Base-by-base conservation (phyloP, 1,284 basidiomycete species). In the Peniophora sp. region DNA sequence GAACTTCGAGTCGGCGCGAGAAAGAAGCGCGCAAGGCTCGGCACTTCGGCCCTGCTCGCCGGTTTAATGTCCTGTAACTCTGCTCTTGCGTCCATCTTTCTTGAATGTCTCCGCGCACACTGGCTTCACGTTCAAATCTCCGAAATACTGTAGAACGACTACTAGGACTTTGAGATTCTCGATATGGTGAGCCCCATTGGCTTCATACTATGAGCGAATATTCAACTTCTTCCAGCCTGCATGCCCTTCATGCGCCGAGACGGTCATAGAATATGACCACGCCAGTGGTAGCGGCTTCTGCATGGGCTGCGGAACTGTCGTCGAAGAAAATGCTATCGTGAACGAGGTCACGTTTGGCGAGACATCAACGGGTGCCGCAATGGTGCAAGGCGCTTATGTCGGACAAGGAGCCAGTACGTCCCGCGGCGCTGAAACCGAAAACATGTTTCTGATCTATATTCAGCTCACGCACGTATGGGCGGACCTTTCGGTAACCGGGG, bases 311-410 rank as follows among this genome's bases (percentile, higher is more conserved):
- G 92, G 91, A 49, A 88, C 85, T 11, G 92, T 98, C 15, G 78
- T 97, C 12, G 94, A 97, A 66, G 92, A 97, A 69, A 95, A 92
- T 62, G 85, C 89, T 8, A 96, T 99, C 56, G 93, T 98, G 14
- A 91, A 88, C 57, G 86, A 70, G 56, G 84, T 99, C 54, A 86
- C 87, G 0, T 99, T 99, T 61, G 92, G 92, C 22, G 97, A 99
- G 71, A 92, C 90, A 9, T 82, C 88, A 6, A 82, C 82, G 44
- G 97, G 97, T 27, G 92, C 93, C 11, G 93, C 96, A 1, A 91
- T 97, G 72, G 94, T 97, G 0, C 91, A 96, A 63, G 97, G 97
- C 17, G 88, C 90, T 14, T 97, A 92, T 63, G 90, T 99, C n/a
- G 89, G 83, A 1, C 86, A 92, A 59, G 88, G 92, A 53, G 85